Conservation (phyloP, 2,329 filamentous ascomycete genomes). For the Penicillium hordei region DNA sequence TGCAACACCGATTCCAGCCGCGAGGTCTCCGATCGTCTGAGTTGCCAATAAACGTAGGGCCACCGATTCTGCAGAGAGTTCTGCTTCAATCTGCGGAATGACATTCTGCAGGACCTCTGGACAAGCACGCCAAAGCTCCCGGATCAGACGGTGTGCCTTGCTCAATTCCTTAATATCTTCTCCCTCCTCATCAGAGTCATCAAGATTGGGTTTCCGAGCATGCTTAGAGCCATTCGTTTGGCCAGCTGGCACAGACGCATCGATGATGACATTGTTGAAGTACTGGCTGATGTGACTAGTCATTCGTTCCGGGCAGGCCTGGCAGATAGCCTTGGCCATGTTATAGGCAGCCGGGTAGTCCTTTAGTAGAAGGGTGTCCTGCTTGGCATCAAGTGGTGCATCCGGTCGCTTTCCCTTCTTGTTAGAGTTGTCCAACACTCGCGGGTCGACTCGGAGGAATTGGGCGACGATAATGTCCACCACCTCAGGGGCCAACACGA, state of each 20-base stretch:
- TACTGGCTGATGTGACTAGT: slow-evolving; percentile 91
- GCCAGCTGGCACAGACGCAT: slow-evolving; percentile 66
- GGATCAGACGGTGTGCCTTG: slow-evolving; percentile 84
- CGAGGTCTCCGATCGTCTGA: slow-evolving; percentile 92
- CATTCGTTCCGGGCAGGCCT: slow-evolving; percentile 88
- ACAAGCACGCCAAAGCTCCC: slow-evolving; percentile 90
- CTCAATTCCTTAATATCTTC: slow-evolving; percentile 82
- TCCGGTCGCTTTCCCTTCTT: slow-evolving; percentile 58
- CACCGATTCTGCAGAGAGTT: slow-evolving; percentile 85
- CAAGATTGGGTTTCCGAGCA: slow-evolving; percentile 51
- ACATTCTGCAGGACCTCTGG: slow-evolving; percentile 89
- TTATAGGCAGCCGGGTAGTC: slow-evolving; percentile 90
- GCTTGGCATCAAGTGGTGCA: slow-evolving; percentile 66
- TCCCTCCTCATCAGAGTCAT: slow-evolving; percentile 68
- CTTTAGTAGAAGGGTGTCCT: slow-evolving; percentile 80
- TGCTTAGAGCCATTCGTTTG: slow-evolving; percentile 54
- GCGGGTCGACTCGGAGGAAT: slow-evolving; percentile 83
- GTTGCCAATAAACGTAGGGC: slow-evolving; percentile 84
- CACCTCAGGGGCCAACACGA: slow-evolving; percentile 73
- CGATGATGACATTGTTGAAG: slow-evolving; percentile 94
- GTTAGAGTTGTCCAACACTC: slow-evolving; percentile 50
- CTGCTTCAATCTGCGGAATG: slow-evolving; percentile 87
- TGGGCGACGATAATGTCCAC: slow-evolving; percentile 94
- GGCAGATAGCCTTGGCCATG: slow-evolving; percentile 94
- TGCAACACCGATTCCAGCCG: slow-evolving; percentile 87